Conservation (phyloP, 805 yeast species). For the Dipodascus albidus region DNA sequence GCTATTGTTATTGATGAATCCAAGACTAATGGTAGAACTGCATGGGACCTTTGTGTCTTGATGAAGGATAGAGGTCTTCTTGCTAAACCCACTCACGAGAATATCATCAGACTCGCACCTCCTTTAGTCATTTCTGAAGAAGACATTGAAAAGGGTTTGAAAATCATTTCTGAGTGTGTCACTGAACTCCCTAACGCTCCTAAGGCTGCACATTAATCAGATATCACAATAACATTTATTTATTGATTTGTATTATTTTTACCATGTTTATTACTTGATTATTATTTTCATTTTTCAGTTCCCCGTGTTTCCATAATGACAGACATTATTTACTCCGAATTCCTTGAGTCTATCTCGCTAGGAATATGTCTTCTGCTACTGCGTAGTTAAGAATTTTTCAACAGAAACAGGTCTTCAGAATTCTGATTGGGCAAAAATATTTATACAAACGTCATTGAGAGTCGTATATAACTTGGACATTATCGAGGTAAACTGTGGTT, state of each 20-base stretch:
- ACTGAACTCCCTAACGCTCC: conserved; percentile 27
- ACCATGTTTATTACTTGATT: background rate
- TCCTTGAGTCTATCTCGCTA: too few relatives aligned
- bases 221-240: too few relatives aligned
- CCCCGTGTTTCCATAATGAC: too few relatives aligned
- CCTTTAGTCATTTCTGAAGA: conserved; percentile 85
- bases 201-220: conserved; percentile 7
- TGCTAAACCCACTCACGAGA: conserved; percentile 95
- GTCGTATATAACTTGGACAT: too few relatives aligned
- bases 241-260: background rate
- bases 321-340: too few relatives aligned
- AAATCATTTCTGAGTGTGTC: conserved; percentile 53
- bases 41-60: conserved; percentile 90
- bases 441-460: too few relatives aligned
- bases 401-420: too few relatives aligned
- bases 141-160: conserved; percentile 74
- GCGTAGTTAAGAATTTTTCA: too few relatives aligned
- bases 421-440: too few relatives aligned
- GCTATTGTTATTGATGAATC: conserved; percentile 85
- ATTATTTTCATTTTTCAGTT: background rate
- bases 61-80: conserved; percentile 83
- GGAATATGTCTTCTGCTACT: too few relatives aligned
- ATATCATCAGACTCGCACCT: conserved; percentile 92
- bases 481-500: too few relatives aligned
- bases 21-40: conserved; percentile 78